phyloP scores from a whole-genome alignment of 768 basidiomycete genomes.

The Collybiopsis confluens region DNA sequence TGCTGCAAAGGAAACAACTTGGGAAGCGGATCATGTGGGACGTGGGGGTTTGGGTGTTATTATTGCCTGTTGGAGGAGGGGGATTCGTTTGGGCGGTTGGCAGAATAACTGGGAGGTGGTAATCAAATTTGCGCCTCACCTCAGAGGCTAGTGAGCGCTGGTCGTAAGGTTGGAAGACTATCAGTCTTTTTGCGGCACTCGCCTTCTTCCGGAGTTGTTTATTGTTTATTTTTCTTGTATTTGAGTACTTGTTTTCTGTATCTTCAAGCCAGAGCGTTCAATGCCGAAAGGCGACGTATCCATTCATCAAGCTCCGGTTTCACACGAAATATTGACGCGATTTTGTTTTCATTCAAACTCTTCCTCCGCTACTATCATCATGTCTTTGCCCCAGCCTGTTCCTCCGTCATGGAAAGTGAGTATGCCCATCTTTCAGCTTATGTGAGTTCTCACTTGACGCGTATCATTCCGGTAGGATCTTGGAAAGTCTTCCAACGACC shows the following conservation, averaged over 20 bases:
- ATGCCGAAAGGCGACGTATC: too few species aligned
- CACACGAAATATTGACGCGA: constrained; percentile 6
- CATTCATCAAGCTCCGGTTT: constrained; percentile 1
- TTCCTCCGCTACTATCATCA: constrained; percentile 33
- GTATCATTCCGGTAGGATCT: constrained; percentile 59
- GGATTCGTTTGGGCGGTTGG: constrained; percentile 58
- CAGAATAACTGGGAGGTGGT: constrained; percentile 51
- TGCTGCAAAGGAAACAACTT: constrained; percentile 71
- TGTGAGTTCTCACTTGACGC: background rate
- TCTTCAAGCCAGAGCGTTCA: too few species aligned
- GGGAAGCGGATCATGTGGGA: constrained; percentile 79
- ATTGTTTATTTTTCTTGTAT: too few species aligned
- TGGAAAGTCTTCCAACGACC: constrained; percentile 96
- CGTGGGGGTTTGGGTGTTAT: constrained; percentile 72
- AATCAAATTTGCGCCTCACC: too few species aligned
- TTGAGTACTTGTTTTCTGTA: too few species aligned
- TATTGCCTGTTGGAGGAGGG: constrained; percentile 55
- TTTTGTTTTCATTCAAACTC: background rate
- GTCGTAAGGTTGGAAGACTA: too few species aligned
- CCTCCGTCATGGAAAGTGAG: constrained; percentile 94
- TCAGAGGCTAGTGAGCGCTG: too few species aligned
- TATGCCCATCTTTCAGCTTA: constrained; percentile 3
- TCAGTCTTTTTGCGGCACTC: too few species aligned
- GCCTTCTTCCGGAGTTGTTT: too few species aligned
- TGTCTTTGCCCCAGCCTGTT: constrained; percentile 94